Conservation (phyloP, 176 grass and related monocot species). For the Oryza nivara region DNA sequence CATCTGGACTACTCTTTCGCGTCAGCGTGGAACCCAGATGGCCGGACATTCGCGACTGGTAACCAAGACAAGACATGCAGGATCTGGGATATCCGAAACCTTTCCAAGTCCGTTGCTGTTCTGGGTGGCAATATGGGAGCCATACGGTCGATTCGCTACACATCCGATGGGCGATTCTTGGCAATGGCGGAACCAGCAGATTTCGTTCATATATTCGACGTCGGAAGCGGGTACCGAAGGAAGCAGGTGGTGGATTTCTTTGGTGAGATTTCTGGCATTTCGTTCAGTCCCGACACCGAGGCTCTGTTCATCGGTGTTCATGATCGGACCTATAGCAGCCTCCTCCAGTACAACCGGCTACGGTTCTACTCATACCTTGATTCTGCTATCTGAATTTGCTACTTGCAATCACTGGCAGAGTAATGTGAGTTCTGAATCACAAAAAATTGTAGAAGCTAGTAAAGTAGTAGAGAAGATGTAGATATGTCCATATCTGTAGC, state of each 20-base stretch:
- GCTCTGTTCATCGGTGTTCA: conserved; percentile 72
- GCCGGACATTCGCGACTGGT: conserved; percentile 69
- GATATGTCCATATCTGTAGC: conserved; percentile 7
- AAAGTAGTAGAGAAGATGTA: neutral
- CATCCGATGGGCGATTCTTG: conserved; percentile 73
- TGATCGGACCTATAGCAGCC: conserved; percentile 65
- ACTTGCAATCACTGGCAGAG: neutral
- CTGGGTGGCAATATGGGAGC: conserved; percentile 78
- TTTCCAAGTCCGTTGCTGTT: conserved; percentile 69
- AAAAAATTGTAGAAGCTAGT: neutral
- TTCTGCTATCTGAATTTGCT: conserved; percentile 48
- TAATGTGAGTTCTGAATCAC: neutral
- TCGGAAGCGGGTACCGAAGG: conserved; percentile 55
- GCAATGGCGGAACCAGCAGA: conserved; percentile 76
- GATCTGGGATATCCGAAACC: conserved; percentile 85
- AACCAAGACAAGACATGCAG: conserved; percentile 94
- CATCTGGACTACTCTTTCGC: conserved; percentile 88
- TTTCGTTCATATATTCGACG: conserved; percentile 76
- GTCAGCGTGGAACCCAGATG: conserved; percentile 85
- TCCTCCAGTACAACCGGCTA: conserved; percentile 63
- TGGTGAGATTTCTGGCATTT: conserved; percentile 73
- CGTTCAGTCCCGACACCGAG: conserved; percentile 81
- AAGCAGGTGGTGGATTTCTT: conserved; percentile 85
- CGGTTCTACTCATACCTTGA: conserved; percentile 68
- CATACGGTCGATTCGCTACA: conserved; percentile 75